Evolutionary conservation across 495 filamentous ascomycete genomes (phyloP).

Genomic region (Penicillium manginii): DNA sequence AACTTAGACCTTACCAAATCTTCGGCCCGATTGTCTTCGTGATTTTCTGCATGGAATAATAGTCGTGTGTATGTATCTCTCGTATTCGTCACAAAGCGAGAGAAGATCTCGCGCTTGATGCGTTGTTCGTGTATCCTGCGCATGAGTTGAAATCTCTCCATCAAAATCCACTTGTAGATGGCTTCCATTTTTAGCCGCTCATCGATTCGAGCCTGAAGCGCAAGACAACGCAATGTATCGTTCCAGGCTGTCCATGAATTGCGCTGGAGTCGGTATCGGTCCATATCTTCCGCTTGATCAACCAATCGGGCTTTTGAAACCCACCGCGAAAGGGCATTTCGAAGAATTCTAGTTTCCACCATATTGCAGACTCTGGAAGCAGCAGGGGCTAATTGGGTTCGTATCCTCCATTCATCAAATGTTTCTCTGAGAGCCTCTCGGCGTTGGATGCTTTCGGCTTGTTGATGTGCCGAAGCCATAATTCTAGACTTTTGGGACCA

Average conservation of each 20-base stretch:
- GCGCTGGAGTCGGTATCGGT: conserved; percentile 56
- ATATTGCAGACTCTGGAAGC: conserved; percentile 48
- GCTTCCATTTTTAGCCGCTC: conserved; percentile 61
- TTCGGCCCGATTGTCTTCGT: conserved; percentile 39
- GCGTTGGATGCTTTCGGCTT: conserved; percentile 38
- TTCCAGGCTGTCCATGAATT: conserved; percentile 70
- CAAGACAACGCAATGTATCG: conserved; percentile 61
- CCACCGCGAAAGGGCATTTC: conserved; percentile 57
- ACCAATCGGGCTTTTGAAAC: conserved; percentile 49
- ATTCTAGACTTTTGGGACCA: conserved; percentile 37
- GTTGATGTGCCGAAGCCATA: conserved; percentile 31
- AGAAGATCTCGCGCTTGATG: conserved; percentile 49
- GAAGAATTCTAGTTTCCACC: conserved; percentile 52
- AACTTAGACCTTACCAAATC: conserved; percentile 43
- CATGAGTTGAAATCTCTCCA: conserved; percentile 57
- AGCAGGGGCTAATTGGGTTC: conserved; percentile 52
- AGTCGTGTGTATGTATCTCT: conserved; percentile 43
- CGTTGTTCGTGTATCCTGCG: conserved; percentile 55
- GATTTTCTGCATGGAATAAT: conserved; percentile 40
- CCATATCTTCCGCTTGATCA: conserved; percentile 57
- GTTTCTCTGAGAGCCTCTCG: conserved; percentile 33
- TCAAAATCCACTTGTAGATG: conserved; percentile 67
- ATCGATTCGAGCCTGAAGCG: conserved; percentile 56
- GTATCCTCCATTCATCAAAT: conserved; percentile 44
- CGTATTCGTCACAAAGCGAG: conserved; percentile 45